Evolutionary conservation across 2,329 filamentous ascomycete species (phyloP), one percentile per base, ranked within the genome.

Genomic region (Xylariaceae sp.): DNA sequence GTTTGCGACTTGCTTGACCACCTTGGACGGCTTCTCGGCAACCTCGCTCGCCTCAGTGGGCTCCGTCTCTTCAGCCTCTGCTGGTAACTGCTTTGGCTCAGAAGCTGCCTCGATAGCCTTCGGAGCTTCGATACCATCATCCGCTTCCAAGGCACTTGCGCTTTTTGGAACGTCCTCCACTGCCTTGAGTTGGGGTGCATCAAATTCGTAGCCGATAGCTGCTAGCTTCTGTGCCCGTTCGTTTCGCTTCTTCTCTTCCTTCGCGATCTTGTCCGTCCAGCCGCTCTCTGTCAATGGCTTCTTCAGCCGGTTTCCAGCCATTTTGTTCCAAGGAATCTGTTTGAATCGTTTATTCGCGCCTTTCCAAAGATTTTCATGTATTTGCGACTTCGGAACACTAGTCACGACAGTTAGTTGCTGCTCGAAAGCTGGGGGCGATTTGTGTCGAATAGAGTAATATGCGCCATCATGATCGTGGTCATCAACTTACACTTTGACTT

Each of bases 321-420:
- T 85, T 68, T 87, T 87, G 67, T 89, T 93, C 75, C 87, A 85
- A 16, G 93, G 91, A 11, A 91, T 81, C 48, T 77, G 76, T 74
- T 95, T 95, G 76, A 93, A 96, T 42, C 90, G 85, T 57, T 81
- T 82, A 66, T 94, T 91, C 57, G 89, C 88, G 29, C 89, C 89
- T 69, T 93, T 89, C 80, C 89, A 97, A 39, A 96, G 71, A 47
- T 88, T 76, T 18, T 82, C 76, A 62, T 94, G 88, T 33, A 95
- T 72, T 60, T 90, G 82, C 46, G 87, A 87, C 43, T 80, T 71
- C 3, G 87, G 80, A 3, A 96, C 78, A n/a, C 30, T 32, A n/a
- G 6, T 6, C 6, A 11, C 6, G 6, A 6, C 11, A 11, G 22
- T 26, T 11, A 26, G 22, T 26, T 6, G 22, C 11, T 26, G 22